phyloP scores from a whole-genome alignment of 805 yeast genomes.

The Cyberlindnera meyerae region DNA sequence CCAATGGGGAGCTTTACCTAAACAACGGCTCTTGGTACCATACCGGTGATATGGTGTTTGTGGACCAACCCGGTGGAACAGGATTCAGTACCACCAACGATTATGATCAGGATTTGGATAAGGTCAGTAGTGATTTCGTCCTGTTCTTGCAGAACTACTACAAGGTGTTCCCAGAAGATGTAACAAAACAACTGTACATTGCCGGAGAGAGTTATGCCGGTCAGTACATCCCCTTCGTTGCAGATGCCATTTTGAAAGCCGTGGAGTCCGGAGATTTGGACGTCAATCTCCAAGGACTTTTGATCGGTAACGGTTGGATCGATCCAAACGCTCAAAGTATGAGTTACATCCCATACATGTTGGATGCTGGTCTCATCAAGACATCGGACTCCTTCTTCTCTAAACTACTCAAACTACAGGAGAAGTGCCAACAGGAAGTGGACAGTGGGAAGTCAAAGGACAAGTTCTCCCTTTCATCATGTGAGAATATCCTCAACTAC shows the following conservation, averaged over 20 bases:
- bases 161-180: slow-evolving; percentile 68
- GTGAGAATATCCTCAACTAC: slow-evolving; percentile 39
- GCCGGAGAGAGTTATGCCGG: slow-evolving; percentile 99
- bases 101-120: slow-evolving; percentile 48
- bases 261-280: slow-evolving; percentile 28
- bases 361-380: slow-evolving; percentile 52
- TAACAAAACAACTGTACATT: slow-evolving; percentile 56
- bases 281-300: slow-evolving; percentile 53
- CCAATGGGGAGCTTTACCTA: slow-evolving; percentile 39
- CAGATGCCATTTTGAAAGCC: slow-evolving; percentile 50
- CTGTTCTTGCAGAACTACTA: slow-evolving; percentile 63
- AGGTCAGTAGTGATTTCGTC: slow-evolving; percentile 60
- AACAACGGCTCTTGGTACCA: slow-evolving; percentile 84
- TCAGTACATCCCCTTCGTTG: slow-evolving; percentile 89
- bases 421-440: slow-evolving; percentile 54
- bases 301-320: slow-evolving; percentile 94
- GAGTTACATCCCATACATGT: slow-evolving; percentile 68
- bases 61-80: slow-evolving; percentile 94
- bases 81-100: slow-evolving; percentile 71
- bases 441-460: slow-evolving; percentile 24
- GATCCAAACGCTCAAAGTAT: slow-evolving; percentile 83
- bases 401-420: slow-evolving; percentile 44
- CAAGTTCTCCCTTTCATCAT: slow-evolving; percentile 32
- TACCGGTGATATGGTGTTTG: slow-evolving; percentile 70
- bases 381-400: slow-evolving; percentile 35